Conservation (phyloP, 2,329 filamentous ascomycete genomes). For the Rhynchosporium graminicola region DNA sequence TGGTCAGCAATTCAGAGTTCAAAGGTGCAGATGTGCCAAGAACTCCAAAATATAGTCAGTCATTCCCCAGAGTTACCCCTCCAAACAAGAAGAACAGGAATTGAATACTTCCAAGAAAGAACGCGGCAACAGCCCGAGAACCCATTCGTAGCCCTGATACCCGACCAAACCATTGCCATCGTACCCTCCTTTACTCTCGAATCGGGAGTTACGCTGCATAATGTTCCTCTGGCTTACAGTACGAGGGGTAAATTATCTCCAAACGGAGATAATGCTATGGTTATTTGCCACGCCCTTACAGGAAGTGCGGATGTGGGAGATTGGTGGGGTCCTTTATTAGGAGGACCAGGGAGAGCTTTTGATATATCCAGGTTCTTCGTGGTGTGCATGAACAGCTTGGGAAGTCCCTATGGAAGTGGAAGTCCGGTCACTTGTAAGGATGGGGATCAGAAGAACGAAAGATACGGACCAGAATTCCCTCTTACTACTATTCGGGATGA, state of each 20-base stretch:
- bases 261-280: constrained; percentile 66
- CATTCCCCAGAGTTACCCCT: constrained; percentile 16
- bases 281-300: constrained; percentile 81
- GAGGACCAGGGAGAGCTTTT: constrained; percentile 72
- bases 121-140: constrained; percentile 76
- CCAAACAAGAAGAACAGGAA: constrained; percentile 44
- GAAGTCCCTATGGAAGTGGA: constrained; percentile 84
- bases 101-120: constrained; percentile 53
- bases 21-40: not conserved
- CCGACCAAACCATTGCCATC: constrained; percentile 83
- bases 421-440: constrained; percentile 78
- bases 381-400: constrained; percentile 82
- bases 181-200: constrained; percentile 91
- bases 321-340: constrained; percentile 85
- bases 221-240: constrained; percentile 72
- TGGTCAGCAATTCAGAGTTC: not conserved
- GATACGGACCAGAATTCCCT: constrained; percentile 93
- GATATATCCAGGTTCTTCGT: constrained; percentile 83
- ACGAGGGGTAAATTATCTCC: constrained; percentile 62
- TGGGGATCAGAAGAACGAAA: constrained; percentile 63
- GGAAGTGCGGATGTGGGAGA: constrained; percentile 83
- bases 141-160: constrained; percentile 82
- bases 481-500: constrained; percentile 94
- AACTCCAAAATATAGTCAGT: constrained; percentile 36
- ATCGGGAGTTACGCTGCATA: constrained; percentile 79